These are phyloP conservation scores for Leccinum fallax DNA, from an alignment of 1,284 basidiomycete genomes.

Conservation along the genomic window DNA sequence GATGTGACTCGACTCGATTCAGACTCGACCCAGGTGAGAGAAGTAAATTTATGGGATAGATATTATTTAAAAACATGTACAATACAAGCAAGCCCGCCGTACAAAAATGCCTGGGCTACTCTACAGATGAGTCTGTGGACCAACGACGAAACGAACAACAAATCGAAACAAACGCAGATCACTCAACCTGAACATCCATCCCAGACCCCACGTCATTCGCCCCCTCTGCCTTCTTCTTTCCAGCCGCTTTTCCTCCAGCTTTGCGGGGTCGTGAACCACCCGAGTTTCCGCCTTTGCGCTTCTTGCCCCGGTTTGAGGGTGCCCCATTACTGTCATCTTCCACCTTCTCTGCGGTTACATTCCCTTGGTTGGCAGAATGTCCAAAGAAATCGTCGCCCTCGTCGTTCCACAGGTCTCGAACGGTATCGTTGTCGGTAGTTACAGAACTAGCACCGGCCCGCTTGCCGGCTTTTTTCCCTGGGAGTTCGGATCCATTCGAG, in stretches of 20 bases:
- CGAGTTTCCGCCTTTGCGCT: conserved; percentile 33
- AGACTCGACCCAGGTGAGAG: neutral
- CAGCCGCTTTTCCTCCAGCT: conserved; percentile 34
- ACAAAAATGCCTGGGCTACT: conserved; percentile 34
- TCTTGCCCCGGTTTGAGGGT: conserved; percentile 37
- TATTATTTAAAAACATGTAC: conserved; percentile 39
- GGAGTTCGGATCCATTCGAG: conserved; percentile 39
- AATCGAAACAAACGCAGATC: conserved; percentile 12
- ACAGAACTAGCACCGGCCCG: conserved; percentile 33
- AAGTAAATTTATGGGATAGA: conserved; percentile 16
- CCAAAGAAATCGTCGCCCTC: conserved; percentile 85
- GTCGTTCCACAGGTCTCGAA: conserved; percentile 77
- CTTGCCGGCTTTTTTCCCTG: conserved; percentile 44
- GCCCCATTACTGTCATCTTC: conserved; percentile 34
- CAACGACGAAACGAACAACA: conserved; percentile 15
- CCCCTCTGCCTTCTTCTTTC: conserved; percentile 35
- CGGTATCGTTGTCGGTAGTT: conserved; percentile 41
- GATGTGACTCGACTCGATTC: conserved; percentile 8
- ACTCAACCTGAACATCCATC: conserved; percentile 33
- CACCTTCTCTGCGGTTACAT: conserved; percentile 36
- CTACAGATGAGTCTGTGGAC: conserved; percentile 30
- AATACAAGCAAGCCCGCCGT: conserved; percentile 32
- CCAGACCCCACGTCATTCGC: conserved; percentile 27
- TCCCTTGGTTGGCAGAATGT: conserved; percentile 38
- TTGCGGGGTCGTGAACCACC: conserved; percentile 31